phyloP scores from a whole-genome alignment of 805 yeast species.

The Metschnikowia proteae region DNA sequence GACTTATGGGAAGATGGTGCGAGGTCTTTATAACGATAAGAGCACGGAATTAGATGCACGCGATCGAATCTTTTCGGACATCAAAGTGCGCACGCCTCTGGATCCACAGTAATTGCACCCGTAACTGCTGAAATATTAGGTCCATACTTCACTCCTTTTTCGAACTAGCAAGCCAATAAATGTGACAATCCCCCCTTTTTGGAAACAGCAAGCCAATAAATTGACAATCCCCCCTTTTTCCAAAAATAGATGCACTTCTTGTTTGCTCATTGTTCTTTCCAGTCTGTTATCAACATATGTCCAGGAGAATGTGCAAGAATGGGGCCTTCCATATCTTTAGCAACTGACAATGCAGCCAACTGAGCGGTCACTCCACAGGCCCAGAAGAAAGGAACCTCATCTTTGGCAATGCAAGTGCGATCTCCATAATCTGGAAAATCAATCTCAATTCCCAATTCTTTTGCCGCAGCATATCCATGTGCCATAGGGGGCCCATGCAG shows the following conservation, averaged over 20 bases:
- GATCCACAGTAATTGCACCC: too few relatives aligned
- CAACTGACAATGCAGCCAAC: conserved; percentile 26
- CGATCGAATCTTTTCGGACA: not conserved
- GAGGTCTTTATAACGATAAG: conserved; percentile 1
- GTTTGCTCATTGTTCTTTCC: conserved; percentile 4
- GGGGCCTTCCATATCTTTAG: conserved; percentile 24
- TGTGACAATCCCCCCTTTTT: too few relatives aligned
- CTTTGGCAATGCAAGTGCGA: conserved; percentile 24
- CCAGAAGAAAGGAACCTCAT: conserved; percentile 43
- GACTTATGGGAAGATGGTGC: not conserved
- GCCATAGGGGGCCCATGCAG: conserved; percentile 43
- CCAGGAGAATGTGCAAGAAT: conserved; percentile 37
- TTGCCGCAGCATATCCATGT: conserved; percentile 36
- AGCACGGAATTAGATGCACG: not conserved
- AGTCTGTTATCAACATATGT: conserved; percentile 33
- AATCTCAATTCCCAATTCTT: conserved; percentile 34
- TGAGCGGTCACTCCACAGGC: conserved; percentile 45
- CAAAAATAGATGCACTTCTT: too few relatives aligned
- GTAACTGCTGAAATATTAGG: too few relatives aligned
- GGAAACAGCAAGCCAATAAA: too few relatives aligned
- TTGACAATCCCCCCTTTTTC: too few relatives aligned
- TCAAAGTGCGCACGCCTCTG: not conserved
- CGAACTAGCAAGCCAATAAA: too few relatives aligned
- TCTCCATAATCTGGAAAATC: conserved; percentile 37
- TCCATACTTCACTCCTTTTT: too few relatives aligned